Evolutionary conservation across 768 basidiomycete genomes (phyloP).

Genomic region (Mycena galericulata): DNA sequence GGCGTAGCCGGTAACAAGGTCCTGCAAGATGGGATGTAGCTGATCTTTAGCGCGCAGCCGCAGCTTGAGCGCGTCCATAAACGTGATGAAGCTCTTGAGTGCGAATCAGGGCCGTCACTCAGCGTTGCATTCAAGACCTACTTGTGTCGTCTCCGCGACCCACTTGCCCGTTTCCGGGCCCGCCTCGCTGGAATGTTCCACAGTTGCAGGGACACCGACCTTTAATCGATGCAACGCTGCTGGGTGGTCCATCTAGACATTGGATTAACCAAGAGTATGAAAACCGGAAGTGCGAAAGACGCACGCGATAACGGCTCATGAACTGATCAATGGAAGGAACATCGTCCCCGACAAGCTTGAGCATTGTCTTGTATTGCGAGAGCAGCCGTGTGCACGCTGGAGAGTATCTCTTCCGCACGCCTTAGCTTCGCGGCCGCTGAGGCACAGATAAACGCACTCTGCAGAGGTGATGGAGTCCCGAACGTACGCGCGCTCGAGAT

Average conservation of each 20-base stretch:
- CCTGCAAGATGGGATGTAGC: constrained; percentile 93
- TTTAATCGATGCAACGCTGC: constrained; percentile 91
- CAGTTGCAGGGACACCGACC: constrained; percentile 96
- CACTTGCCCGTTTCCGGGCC: constrained; percentile 95
- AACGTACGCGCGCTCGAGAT: constrained; percentile 95
- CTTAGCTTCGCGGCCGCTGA: constrained; percentile 45
- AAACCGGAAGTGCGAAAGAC: constrained; percentile 39
- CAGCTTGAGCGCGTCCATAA: constrained; percentile 97
- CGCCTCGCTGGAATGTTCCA: constrained; percentile 94
- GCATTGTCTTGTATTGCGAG: constrained; percentile 97
- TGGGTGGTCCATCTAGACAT: constrained; percentile 87
- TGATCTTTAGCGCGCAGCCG: constrained; percentile 97
- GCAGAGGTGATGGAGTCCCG: constrained; percentile 91
- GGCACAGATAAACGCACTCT: constrained; percentile 71
- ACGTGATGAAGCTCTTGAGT: constrained; percentile 92
- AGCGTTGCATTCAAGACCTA: constrained; percentile 43
- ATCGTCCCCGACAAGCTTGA: constrained; percentile 93
- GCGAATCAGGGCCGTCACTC: constrained; percentile 1
- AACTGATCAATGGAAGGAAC: constrained; percentile 90
- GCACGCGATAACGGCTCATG: constrained; percentile 87
- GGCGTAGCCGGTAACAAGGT: constrained; percentile 94
- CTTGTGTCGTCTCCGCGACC: constrained; percentile 98
- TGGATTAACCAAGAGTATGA: neutral
- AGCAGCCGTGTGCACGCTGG: constrained; percentile 95
- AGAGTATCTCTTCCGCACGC: constrained; percentile 82